These are phyloP conservation scores for Rosa persica DNA, from an alignment of 306 rosid genomes.

Conservation along the genomic window DNA sequence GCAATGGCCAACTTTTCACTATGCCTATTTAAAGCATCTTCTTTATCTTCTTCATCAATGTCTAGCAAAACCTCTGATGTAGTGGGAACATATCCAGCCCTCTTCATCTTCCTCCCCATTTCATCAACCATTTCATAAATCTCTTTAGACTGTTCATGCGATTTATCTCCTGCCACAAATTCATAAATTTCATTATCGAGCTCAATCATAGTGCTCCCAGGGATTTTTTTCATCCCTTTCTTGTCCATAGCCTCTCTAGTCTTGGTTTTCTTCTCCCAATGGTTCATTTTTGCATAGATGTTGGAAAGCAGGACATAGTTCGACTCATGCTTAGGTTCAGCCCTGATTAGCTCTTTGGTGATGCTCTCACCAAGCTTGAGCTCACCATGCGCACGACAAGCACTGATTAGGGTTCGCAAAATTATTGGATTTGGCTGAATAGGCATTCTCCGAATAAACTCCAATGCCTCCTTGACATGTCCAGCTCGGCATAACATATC, in stretches of 20 bases:
- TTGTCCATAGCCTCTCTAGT: slow-evolving; percentile 76
- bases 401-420: slow-evolving; percentile 68
- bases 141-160: slow-evolving; percentile 57
- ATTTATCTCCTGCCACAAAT: slow-evolving; percentile 88
- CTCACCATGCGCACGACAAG: slow-evolving; percentile 69
- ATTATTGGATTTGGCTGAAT: slow-evolving; percentile 69
- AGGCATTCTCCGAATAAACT: slow-evolving; percentile 64
- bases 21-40: slow-evolving; percentile 68
- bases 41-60: slow-evolving; percentile 87
- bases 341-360: slow-evolving; percentile 53
- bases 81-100: slow-evolving; percentile 71
- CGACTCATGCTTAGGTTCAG: slow-evolving; percentile 66
- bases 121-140: slow-evolving; percentile 85
- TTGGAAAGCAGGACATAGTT: slow-evolving; percentile 83
- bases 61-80: slow-evolving; percentile 84
- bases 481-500: slow-evolving; percentile 91
- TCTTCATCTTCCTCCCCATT: slow-evolving; percentile 79
- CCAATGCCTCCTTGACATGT: slow-evolving; percentile 67
- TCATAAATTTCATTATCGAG: slow-evolving; percentile 59
- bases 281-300: slow-evolving; percentile 71
- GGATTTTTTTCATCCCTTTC: slow-evolving; percentile 76
- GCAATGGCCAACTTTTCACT: slow-evolving; percentile 96
- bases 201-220: slow-evolving; percentile 96
- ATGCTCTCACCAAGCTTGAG: slow-evolving; percentile 74
- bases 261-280: slow-evolving; percentile 81